A percentile compares a stretch with the other conserved stretches of the same genome.
These are phyloP conservation scores for Esteya vermicola DNA, from an alignment of 2,329 filamentous ascomycete species.

Conservation along the genomic window DNA sequence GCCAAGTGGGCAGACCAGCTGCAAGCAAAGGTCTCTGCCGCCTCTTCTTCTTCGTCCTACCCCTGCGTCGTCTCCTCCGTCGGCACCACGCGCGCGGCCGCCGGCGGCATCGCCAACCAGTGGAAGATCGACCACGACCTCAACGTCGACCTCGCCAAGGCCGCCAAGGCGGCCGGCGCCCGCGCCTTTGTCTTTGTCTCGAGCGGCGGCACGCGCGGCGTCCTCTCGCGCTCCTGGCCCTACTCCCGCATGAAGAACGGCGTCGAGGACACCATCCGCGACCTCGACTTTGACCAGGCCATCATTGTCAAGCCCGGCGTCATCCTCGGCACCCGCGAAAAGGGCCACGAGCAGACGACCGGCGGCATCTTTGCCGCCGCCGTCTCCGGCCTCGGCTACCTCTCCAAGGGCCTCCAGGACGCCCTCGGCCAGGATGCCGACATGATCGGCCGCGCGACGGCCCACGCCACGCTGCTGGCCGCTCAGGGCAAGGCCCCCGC, in stretches of 20 bases:
- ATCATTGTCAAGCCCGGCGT: conserved; percentile 63
- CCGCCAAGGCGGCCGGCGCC: conserved; percentile 58
- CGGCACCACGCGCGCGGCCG: conserved; percentile 63
- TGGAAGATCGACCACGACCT: conserved; percentile 81
- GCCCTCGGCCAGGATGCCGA: conserved; percentile 58
- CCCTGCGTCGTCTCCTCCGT: conserved; percentile 61
- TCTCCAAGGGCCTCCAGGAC: conserved; percentile 46
- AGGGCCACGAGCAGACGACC: conserved; percentile 31
- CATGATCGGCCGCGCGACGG: conserved; percentile 55
- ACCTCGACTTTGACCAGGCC: conserved; percentile 60
- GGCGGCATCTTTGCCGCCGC: conserved; percentile 44
- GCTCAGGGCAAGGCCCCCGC: conserved; percentile 42
- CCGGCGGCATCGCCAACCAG: conserved; percentile 65
- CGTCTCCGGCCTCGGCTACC: conserved; percentile 37
- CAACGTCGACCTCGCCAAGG: conserved; percentile 63
- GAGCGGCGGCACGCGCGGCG: conserved; percentile 30
- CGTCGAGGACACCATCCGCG: conserved; percentile 64
- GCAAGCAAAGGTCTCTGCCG: conserved; percentile 39
- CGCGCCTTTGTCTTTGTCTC: conserved; percentile 69
- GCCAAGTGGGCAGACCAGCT: conserved; percentile 53
- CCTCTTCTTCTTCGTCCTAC: conserved; percentile 25
- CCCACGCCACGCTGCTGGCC: conserved; percentile 43
- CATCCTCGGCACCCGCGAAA: conserved; percentile 57
- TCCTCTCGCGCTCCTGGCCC: conserved; percentile 28
- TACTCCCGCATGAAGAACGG: conserved; percentile 68